A percentile compares a stretch with the other conserved stretches of the same genome.
Evolutionary conservation across 2,329 filamentous ascomycete species (phyloP).

Genomic region (Sarocladium brachiariae): DNA sequence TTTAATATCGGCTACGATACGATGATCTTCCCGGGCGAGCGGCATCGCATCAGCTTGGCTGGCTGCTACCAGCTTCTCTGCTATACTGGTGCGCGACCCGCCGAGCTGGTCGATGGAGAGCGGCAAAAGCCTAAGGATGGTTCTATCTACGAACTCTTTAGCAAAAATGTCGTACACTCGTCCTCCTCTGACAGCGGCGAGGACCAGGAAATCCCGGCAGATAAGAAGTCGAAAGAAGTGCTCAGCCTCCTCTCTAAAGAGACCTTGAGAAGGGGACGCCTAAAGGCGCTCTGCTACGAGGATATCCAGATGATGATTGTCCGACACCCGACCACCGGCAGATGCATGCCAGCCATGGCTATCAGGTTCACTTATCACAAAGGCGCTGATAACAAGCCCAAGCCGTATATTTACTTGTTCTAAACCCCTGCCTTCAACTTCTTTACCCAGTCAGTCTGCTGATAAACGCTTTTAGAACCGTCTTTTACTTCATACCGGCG

Average conservation of each 20-base stretch:
- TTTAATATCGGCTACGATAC: conserved; percentile 25
- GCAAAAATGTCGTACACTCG: conserved; percentile 16
- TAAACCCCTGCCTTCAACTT: not conserved
- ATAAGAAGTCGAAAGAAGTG: conserved; percentile 19
- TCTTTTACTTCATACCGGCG: conserved; percentile 22
- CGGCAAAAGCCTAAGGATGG: conserved; percentile 20
- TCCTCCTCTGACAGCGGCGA: conserved; percentile 11
- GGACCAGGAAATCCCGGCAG: conserved; percentile 7
- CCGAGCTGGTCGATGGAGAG: conserved; percentile 23
- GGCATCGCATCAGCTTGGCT: conserved; percentile 18
- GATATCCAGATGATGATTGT: conserved; percentile 24
- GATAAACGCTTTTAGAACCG: conserved; percentile 16
- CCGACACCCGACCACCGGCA: conserved; percentile 17
- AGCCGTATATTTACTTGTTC: conserved; percentile 16
- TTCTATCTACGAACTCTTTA: conserved; percentile 19
- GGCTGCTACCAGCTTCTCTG: conserved; percentile 21
- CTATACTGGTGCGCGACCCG: conserved; percentile 21
- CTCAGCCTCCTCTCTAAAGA: conserved; percentile 18
- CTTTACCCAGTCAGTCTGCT: conserved; percentile 2
- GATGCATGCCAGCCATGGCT: conserved; percentile 18
- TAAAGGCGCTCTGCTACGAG: conserved; percentile 23
- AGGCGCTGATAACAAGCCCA: conserved; percentile 21
- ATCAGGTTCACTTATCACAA: conserved; percentile 26
- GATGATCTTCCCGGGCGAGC: conserved; percentile 17
- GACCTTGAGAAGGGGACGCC: conserved; percentile 15